Evolutionary conservation across 768 basidiomycete species (phyloP).

Genomic region (Panaeolus cyanescens): DNA sequence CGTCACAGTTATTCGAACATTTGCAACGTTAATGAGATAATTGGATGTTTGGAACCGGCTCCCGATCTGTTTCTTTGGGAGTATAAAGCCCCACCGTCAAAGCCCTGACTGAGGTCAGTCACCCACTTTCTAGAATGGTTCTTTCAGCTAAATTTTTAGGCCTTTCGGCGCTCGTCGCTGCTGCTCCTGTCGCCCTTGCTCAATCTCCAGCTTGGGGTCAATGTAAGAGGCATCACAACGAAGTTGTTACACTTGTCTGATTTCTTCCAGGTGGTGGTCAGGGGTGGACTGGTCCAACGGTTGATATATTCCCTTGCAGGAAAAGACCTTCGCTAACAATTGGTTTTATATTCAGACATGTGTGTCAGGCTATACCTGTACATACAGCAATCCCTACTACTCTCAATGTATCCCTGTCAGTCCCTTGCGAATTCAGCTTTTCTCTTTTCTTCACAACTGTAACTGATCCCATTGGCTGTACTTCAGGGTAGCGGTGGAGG

Average conservation of each 20-base stretch:
- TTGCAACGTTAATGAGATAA: no score
- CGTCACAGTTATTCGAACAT: no score
- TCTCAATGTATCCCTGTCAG: conserved; percentile 43
- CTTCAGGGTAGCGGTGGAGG: background rate
- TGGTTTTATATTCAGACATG: background rate
- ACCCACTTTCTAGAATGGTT: no score
- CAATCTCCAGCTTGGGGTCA: background rate
- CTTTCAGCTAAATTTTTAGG: background rate
- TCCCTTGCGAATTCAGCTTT: background rate
- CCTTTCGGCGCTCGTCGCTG: background rate
- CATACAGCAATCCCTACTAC: conserved; percentile 39
- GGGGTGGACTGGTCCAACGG: background rate
- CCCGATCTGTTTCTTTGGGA: no score
- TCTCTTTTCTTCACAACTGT: background rate
- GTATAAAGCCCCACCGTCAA: no score
- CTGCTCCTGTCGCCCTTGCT: background rate
- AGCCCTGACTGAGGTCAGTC: no score
- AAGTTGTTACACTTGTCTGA: background rate
- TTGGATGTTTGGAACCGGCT: no score
- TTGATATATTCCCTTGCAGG: background rate
- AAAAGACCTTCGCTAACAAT: background rate
- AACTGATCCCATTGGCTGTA: background rate
- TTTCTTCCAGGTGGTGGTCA: background rate
- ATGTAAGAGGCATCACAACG: background rate
- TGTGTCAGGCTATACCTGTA: conserved; percentile 28